Evolutionary conservation across 768 basidiomycete genomes (phyloP).

Genomic region (Cyathus striatus): DNA sequence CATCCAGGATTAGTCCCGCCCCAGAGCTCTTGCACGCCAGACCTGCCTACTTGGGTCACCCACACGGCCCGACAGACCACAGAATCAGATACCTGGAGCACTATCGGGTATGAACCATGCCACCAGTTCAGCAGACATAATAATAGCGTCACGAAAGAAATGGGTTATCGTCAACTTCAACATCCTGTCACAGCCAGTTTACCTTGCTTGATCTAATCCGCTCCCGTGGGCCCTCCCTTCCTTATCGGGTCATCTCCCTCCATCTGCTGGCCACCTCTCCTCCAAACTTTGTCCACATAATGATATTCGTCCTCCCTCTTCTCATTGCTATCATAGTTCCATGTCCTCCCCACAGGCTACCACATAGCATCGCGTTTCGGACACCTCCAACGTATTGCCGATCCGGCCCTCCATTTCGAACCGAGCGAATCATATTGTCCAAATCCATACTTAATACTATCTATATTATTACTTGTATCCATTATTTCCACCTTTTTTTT

Average conservation of each 20-base stretch:
- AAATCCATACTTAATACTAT: too few species aligned
- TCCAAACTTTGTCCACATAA: constrained; percentile 1
- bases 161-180: background rate
- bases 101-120: background rate
- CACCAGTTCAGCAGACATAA: too few species aligned
- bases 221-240: constrained; percentile 6
- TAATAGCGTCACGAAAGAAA: background rate
- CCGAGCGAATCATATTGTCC: too few species aligned
- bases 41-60: too few species aligned
- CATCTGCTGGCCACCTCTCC: constrained; percentile 12
- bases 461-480: too few species aligned
- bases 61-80: background rate
- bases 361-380: background rate
- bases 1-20: background rate
- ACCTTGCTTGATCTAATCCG: constrained; percentile 10
- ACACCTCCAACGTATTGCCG: too few species aligned
- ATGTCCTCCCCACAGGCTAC: background rate
- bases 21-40: too few species aligned
- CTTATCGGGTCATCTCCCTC: constrained; percentile 9
- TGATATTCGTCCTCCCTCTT: background rate
- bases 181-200: too few species aligned
- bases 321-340: background rate
- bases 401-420: background rate
- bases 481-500: too few species aligned
- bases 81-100: background rate